These are phyloP conservation scores for Ascosphaera acerosa DNA, from an alignment of 2,329 filamentous ascomycete species.

Conservation along the genomic window DNA sequence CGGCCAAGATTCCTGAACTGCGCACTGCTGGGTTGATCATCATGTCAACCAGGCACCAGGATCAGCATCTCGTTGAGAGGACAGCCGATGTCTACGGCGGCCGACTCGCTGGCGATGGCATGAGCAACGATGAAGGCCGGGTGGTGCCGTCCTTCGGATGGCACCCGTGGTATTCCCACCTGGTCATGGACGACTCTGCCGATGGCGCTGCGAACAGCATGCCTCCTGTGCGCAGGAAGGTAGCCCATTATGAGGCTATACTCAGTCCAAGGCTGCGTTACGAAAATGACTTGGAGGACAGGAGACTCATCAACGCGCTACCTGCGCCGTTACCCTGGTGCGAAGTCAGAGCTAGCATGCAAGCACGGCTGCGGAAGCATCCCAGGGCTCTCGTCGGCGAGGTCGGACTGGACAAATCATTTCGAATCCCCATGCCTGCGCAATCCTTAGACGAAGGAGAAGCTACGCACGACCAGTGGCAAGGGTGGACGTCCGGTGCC, in stretches of 20 bases:
- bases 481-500: slow-evolving; percentile 26
- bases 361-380: slow-evolving; percentile 22
- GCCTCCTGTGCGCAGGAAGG: slow-evolving; percentile 11
- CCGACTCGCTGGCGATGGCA: slow-evolving; percentile 7
- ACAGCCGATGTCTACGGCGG: slow-evolving; percentile 20
- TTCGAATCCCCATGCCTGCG: slow-evolving; percentile 32
- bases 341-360: slow-evolving; percentile 25
- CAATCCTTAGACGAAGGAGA: slow-evolving; percentile 7
- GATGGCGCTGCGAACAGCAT: slow-evolving; percentile 2
- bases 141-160: slow-evolving; percentile 38
- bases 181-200: slow-evolving; percentile 26
- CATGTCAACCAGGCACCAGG: slow-evolving; percentile 36
- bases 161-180: slow-evolving; percentile 44
- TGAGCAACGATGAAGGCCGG: slow-evolving; percentile 13
- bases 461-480: slow-evolving; percentile 13
- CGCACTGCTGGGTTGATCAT: slow-evolving; percentile 31
- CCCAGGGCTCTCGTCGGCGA: slow-evolving; percentile 35
- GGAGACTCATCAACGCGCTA: slow-evolving; percentile 23
- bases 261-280: slow-evolving; percentile 20
- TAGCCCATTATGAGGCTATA: slow-evolving; percentile 28
- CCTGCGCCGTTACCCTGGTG: slow-evolving; percentile 30
- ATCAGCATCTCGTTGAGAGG: slow-evolving; percentile 31
- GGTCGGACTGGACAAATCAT: slow-evolving; percentile 35
- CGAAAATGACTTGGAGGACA: slow-evolving; percentile 16
- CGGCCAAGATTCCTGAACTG: slow-evolving; percentile 30